These are phyloP conservation scores for Salvia rosmarinus DNA, from an alignment of 257 asterid species.

Conservation along the genomic window DNA sequence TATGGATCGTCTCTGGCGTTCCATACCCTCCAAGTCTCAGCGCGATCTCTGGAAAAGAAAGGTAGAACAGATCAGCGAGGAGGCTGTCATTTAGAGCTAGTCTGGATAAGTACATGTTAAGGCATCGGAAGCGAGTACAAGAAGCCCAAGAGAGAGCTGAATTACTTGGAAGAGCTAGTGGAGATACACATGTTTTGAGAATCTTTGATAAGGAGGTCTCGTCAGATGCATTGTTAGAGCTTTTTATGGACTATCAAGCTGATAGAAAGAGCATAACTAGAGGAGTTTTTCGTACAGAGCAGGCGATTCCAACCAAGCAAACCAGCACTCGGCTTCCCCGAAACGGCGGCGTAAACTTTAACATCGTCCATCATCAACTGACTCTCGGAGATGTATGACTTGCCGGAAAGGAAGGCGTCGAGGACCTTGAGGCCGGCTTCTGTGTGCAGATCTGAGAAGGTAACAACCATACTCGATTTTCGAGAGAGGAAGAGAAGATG, in stretches of 20 bases:
- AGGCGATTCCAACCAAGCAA: slow-evolving; percentile 78
- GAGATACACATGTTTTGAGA: slow-evolving; percentile 74
- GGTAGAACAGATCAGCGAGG: slow-evolving; percentile 90
- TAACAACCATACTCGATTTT: slow-evolving; percentile 61
- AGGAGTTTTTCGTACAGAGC: slow-evolving; percentile 84
- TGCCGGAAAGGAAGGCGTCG: slow-evolving; percentile 66
- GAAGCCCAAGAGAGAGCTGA: slow-evolving; percentile 89
- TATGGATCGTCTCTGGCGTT: slow-evolving; percentile 96
- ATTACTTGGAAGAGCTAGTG: slow-evolving; percentile 79
- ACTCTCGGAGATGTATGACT: slow-evolving; percentile 76
- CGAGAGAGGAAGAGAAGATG: slow-evolving; percentile 19
- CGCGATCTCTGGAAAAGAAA: slow-evolving; percentile 99
- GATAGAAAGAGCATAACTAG: slow-evolving; percentile 77
- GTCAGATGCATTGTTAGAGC: slow-evolving; percentile 59
- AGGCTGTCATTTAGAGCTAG: slow-evolving; percentile 86
- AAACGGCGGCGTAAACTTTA: slow-evolving; percentile 67
- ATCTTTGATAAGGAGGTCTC: slow-evolving; percentile 77
- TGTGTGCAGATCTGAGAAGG: slow-evolving; percentile 76
- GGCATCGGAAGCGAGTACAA: slow-evolving; percentile 68
- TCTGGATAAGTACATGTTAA: slow-evolving; percentile 67
- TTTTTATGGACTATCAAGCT: slow-evolving; percentile 65
- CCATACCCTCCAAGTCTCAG: slow-evolving; percentile 76
- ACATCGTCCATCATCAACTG: slow-evolving; percentile 71
- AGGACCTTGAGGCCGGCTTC: slow-evolving; percentile 83
- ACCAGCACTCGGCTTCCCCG: slow-evolving; percentile 61